Conservation (phyloP, 441 rosid species). For the Bocquillonia castaneifolia region DNA sequence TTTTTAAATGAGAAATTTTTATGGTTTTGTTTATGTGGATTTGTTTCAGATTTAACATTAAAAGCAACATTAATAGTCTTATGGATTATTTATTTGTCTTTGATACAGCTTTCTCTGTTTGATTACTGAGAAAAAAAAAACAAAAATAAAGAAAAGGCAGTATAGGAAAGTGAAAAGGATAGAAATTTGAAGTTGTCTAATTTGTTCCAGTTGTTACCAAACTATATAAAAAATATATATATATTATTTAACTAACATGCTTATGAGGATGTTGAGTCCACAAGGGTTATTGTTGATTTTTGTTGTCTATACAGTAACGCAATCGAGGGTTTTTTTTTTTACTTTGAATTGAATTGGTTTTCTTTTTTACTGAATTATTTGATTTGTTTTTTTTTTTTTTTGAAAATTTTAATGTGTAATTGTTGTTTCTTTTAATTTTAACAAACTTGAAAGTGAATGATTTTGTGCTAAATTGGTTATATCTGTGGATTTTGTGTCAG, state of each 20-base stretch:
- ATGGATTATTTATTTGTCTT: conserved; percentile 7
- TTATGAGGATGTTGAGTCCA: not conserved
- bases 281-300: no score
- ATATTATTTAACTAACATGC: not conserved
- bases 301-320: not conserved
- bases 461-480: not conserved
- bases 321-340: not conserved
- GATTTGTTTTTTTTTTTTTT: not conserved
- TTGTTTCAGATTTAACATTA: conserved; percentile 2
- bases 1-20: not conserved
- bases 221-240: not conserved
- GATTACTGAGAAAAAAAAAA: conserved; percentile 19
- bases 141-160: no score
- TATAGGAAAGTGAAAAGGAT: not conserved
- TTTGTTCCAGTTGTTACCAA: not conserved
- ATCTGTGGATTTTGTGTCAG: conserved; percentile 4
- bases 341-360: not conserved
- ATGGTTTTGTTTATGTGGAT: conserved; percentile 13
- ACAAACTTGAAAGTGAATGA: not conserved
- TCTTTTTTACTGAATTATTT: not conserved
- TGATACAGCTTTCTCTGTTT: conserved; percentile 12
- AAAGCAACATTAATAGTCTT: not conserved
- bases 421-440: not conserved
- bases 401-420: not conserved
- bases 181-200: not conserved